Evolutionary conservation across 164 flowering plant species (phyloP).

Genomic region (Vitis rotundifolia): DNA sequence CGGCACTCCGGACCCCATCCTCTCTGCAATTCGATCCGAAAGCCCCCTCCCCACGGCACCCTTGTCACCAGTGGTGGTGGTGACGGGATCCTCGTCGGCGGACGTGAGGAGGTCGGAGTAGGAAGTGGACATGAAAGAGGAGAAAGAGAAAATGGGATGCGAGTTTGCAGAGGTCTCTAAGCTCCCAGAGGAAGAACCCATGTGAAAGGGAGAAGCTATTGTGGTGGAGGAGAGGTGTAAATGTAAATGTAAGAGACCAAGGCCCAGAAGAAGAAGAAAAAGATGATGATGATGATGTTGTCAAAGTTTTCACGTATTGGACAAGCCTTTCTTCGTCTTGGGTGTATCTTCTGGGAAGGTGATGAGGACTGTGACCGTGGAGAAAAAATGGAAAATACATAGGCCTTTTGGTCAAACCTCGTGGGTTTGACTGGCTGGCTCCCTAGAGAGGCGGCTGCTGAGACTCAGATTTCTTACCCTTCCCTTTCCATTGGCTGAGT

Average conservation of each 20-base stretch:
- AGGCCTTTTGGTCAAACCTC: conserved; percentile 35
- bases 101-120: conserved; percentile 49
- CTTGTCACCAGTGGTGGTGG: background rate
- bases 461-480: conserved; percentile 5
- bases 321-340: conserved; percentile 9
- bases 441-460: conserved; percentile 26
- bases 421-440: conserved; percentile 43
- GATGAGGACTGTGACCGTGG: conserved; percentile 26
- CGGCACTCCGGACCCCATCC: conserved; percentile 49
- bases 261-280: background rate
- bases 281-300: conserved; percentile 2
- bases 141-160: conserved; percentile 33
- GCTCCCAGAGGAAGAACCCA: conserved; percentile 46
- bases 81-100: conserved; percentile 6
- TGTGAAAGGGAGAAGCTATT: conserved; percentile 11
- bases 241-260: background rate
- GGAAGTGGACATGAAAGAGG: conserved; percentile 44
- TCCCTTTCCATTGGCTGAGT: background rate
- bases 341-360: conserved; percentile 31
- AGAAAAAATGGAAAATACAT: conserved; percentile 7
- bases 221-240: background rate
- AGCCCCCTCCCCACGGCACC: conserved; percentile 13
- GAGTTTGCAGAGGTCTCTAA: conserved; percentile 40
- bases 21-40: conserved; percentile 38
- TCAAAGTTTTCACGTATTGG: conserved; percentile 17